These are phyloP conservation scores for Acaromyces ingoldii DNA, from an alignment of 1,284 basidiomycete genomes.

Conservation along the genomic window DNA sequence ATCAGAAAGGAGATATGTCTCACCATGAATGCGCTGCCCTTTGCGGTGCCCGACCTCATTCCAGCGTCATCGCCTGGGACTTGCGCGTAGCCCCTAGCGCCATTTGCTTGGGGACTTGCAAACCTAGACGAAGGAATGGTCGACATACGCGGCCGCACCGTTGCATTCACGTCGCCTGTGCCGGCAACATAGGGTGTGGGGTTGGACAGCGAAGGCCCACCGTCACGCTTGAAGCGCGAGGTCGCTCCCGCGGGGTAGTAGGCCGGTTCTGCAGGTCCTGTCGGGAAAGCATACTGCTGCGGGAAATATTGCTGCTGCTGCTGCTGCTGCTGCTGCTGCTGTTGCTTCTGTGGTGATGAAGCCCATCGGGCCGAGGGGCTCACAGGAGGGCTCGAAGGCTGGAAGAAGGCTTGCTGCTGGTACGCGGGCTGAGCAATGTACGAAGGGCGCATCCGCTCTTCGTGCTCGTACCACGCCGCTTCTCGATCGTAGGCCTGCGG, in stretches of 20 bases:
- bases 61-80: background rate
- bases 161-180: no score
- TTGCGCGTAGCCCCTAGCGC: no score
- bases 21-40: constrained; percentile 41
- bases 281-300: background rate
- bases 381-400: constrained; percentile 9
- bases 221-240: no score
- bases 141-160: no score
- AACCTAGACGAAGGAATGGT: no score
- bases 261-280: no score
- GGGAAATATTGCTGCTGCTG: background rate
- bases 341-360: background rate
- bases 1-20: background rate
- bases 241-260: no score
- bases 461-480: constrained; percentile 43
- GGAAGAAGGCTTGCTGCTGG: constrained; percentile 14
- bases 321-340: background rate
- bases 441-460: constrained; percentile 38
- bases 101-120: no score
- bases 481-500: constrained; percentile 11
- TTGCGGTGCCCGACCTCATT: background rate
- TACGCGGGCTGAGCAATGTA: constrained; percentile 25
- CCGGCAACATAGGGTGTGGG: no score
- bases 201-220: no score
- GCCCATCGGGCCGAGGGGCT: constrained; percentile 11